Percentiles rank a stretch among this genome's conserved stretches.
Conservation (phyloP, 345 rosid genomes). For the Camelina neglecta region DNA sequence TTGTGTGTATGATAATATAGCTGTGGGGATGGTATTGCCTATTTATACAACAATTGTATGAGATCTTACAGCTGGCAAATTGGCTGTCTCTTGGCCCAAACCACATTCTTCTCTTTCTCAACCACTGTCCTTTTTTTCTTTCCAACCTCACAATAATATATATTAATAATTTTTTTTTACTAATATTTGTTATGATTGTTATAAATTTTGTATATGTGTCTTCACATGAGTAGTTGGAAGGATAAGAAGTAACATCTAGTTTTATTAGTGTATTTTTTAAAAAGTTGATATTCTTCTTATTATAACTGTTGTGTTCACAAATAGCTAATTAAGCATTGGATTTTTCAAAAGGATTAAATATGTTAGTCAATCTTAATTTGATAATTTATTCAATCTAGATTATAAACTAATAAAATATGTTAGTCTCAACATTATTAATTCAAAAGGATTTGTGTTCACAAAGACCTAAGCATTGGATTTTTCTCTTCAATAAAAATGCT, state of each 20-base stretch:
- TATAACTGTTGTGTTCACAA: too few species aligned
- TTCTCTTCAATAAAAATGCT: too few species aligned
- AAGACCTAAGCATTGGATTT: not conserved
- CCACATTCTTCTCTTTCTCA: conserved; percentile 35
- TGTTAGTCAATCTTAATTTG: too few species aligned
- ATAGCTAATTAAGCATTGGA: too few species aligned
- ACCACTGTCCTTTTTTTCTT: conserved; percentile 46
- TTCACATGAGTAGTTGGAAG: conserved; percentile 22
- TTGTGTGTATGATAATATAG: conserved; percentile 28
- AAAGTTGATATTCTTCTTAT: not conserved
- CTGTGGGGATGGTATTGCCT: conserved; percentile 34
- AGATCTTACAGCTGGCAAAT: conserved; percentile 43
- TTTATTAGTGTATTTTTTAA: not conserved
- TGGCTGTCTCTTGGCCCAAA: conserved; percentile 33
- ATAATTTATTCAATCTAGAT: too few species aligned
- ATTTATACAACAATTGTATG: conserved; percentile 35
- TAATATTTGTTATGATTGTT: not conserved
- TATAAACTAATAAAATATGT: not conserved
- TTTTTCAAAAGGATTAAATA: too few species aligned
- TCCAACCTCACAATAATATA: conserved; percentile 33
- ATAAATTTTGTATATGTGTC: not conserved
- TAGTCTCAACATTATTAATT: not conserved
- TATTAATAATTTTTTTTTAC: not conserved
- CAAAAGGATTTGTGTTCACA: not conserved
- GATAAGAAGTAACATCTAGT: conserved; percentile 5